phyloP scores from a whole-genome alignment of 208 protist genomes.

The Crithidia sp. region DNA sequence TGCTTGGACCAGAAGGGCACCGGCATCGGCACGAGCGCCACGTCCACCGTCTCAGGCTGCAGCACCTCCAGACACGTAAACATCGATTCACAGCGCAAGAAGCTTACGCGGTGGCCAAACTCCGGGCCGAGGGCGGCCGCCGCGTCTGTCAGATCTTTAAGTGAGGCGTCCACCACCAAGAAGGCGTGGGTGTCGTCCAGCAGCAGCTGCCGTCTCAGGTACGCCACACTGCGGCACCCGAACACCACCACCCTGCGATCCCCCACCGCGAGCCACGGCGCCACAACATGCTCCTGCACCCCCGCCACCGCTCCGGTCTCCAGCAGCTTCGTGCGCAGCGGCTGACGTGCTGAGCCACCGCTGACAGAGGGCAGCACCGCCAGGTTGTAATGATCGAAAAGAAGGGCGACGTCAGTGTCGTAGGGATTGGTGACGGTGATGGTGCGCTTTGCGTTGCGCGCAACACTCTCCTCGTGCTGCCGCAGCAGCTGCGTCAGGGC shows the following conservation, averaged over 20 bases:
- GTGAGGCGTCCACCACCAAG: conserved; percentile 67
- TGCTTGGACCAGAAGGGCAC: conserved; percentile 65
- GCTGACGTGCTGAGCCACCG: conserved; percentile 47
- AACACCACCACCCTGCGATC: conserved; percentile 53
- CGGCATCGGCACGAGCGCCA: conserved; percentile 79
- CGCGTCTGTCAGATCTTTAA: conserved; percentile 52
- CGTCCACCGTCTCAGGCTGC: conserved; percentile 42
- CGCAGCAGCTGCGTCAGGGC: conserved; percentile 32
- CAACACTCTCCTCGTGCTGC: conserved; percentile 45
- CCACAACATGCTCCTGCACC: conserved; percentile 24
- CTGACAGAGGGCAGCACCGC: conserved; percentile 47
- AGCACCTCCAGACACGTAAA: conserved; percentile 69
- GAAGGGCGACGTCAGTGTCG: conserved; percentile 31
- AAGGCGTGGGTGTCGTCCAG: conserved; percentile 38
- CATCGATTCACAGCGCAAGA: conserved; percentile 80
- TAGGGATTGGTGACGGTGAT: conserved; percentile 53
- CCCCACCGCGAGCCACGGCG: conserved; percentile 32
- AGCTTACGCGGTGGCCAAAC: conserved; percentile 45
- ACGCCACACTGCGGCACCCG: conserved; percentile 60
- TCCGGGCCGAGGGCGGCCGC: conserved; percentile 24
- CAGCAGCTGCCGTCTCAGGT: conserved; percentile 59
- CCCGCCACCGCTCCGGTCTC: conserved; percentile 15
- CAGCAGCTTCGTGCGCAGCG: conserved; percentile 41
- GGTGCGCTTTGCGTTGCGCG: conserved; percentile 26
- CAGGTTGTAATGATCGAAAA: conserved; percentile 67